Evolutionary conservation across 2,329 filamentous ascomycete genomes (phyloP).

Genomic region (Fusarium sp.): DNA sequence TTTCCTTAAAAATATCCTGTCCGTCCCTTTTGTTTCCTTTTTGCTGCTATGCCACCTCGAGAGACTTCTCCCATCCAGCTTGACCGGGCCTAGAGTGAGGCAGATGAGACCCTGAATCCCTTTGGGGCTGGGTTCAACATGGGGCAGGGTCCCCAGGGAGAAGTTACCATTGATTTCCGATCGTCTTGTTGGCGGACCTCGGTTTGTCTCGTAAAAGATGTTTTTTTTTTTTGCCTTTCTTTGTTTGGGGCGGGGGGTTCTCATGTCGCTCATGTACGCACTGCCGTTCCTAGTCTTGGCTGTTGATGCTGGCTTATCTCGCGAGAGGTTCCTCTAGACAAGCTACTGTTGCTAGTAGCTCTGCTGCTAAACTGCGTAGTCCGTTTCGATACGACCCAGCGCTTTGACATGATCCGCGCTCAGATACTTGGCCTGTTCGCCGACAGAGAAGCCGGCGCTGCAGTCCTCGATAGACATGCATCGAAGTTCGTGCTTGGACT

Average conservation of each 20-base stretch:
- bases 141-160: no score
- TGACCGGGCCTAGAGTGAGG: no score
- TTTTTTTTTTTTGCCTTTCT: no score
- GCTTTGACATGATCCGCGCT: constrained; percentile 69
- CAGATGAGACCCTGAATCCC: no score
- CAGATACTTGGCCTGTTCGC: constrained; percentile 69
- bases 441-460: constrained; percentile 67
- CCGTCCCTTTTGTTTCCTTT: neutral
- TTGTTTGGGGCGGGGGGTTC: no score
- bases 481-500: constrained; percentile 73
- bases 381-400: constrained; percentile 78
- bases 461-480: constrained; percentile 81
- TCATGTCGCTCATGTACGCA: no score
- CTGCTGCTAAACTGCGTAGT: constrained; percentile 44
- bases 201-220: no score
- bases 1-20: neutral
- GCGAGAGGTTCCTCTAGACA: neutral
- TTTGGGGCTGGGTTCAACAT: no score
- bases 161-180: no score
- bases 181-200: no score
- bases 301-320: neutral
- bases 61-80: no score
- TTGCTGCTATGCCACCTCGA: neutral
- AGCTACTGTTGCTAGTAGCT: neutral
- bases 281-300: neutral